Conservation (phyloP, 176 grass and related monocot genomes). For the Saccharum officinarum region DNA sequence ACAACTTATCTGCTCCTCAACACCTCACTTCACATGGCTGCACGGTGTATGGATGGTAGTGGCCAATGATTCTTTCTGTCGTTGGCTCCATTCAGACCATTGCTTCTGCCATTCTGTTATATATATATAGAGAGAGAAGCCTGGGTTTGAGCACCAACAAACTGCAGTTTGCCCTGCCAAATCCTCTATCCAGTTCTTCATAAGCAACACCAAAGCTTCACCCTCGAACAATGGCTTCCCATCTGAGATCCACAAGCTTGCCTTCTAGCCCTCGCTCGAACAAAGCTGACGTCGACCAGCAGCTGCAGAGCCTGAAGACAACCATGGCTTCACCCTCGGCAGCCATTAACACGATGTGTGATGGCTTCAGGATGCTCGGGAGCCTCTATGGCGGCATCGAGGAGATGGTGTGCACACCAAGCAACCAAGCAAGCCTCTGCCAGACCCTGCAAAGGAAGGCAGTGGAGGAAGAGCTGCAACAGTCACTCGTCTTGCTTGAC, state of each 20-base stretch:
- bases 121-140: neutral
- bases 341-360: conserved; percentile 10
- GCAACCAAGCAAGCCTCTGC: conserved; percentile 45
- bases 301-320: conserved; percentile 34
- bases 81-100: neutral
- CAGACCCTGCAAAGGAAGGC: conserved; percentile 32
- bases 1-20: conserved; percentile 28
- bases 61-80: conserved; percentile 38
- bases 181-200: conserved; percentile 2
- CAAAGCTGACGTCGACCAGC: conserved; percentile 17
- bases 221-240: conserved; percentile 46
- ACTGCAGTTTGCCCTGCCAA: conserved; percentile 17
- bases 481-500: conserved; percentile 47
- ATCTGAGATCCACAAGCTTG: conserved; percentile 48
- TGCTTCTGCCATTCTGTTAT: conserved; percentile 20
- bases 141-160: conserved; percentile 33
- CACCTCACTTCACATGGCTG: neutral
- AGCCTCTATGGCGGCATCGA: conserved; percentile 32
- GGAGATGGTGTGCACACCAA: conserved; percentile 31
- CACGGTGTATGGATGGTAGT: neutral
- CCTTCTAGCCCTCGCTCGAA: conserved; percentile 44
- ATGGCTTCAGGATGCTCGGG: conserved; percentile 37
- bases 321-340: conserved; percentile 11
- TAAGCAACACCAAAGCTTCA: conserved; percentile 8
- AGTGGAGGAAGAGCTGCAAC: conserved; percentile 49